Conservation (phyloP, 148 eudicot species). For the Simmondsia chinensis region DNA sequence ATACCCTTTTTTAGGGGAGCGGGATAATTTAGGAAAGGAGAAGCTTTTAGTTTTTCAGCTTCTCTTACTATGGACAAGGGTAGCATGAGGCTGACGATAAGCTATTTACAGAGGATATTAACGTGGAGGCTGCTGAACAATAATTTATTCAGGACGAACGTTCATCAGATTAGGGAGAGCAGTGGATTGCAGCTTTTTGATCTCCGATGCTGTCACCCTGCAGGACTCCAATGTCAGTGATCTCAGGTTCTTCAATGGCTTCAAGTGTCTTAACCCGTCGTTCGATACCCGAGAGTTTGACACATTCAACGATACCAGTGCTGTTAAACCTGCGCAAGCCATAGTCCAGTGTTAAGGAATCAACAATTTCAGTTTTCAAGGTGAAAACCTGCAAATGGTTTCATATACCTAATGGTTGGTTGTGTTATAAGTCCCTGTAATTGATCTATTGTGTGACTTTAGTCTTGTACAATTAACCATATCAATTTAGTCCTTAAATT, state of each 20-base stretch:
- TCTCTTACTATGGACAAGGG: conserved; percentile 12
- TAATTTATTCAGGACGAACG: conserved; percentile 64
- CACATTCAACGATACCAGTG: conserved; percentile 57
- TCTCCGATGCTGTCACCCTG: conserved; percentile 76
- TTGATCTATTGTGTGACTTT: too few relatives aligned
- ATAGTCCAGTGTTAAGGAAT: background rate
- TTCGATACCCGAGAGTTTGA: conserved; percentile 78
- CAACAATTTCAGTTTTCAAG: too few relatives aligned
- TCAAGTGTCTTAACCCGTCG: conserved; percentile 54
- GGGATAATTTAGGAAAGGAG: background rate
- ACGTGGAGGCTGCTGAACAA: background rate
- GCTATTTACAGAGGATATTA: conserved; percentile 22
- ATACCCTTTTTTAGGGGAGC: background rate
- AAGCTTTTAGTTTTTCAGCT: background rate
- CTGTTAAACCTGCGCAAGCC: conserved; percentile 46
- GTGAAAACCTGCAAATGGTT: too few relatives aligned
- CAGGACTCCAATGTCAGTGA: conserved; percentile 79
- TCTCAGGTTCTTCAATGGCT: conserved; percentile 54
- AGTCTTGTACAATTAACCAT: too few relatives aligned
- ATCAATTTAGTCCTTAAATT: too few relatives aligned
- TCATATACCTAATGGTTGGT: too few relatives aligned
- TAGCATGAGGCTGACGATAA: conserved; percentile 4
- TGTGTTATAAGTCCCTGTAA: too few relatives aligned
- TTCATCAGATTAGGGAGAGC: conserved; percentile 62
- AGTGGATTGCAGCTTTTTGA: conserved; percentile 56